These are phyloP conservation scores for Mycena venus DNA, from an alignment of 768 basidiomycete species.

Conservation along the genomic window DNA sequence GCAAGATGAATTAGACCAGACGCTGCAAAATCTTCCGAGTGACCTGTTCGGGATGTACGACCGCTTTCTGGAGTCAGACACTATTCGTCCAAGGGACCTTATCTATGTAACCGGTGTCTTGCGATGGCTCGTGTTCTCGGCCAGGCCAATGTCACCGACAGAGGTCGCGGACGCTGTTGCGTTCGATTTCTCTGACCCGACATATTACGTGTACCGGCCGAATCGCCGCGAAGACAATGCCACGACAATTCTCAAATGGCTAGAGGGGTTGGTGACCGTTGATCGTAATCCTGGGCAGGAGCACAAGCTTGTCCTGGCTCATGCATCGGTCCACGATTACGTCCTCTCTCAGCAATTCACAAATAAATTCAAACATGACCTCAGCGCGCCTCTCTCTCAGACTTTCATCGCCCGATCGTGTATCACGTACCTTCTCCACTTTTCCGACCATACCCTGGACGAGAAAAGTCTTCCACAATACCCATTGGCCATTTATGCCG, in stretches of 20 bases:
- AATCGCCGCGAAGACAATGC: neutral
- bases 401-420: slow-evolving; percentile 5
- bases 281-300: neutral
- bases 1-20: slow-evolving; percentile 1
- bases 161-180: slow-evolving; percentile 5
- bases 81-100: neutral
- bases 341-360: neutral
- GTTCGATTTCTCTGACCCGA: slow-evolving; percentile 1
- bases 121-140: neutral
- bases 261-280: neutral
- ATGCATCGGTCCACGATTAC: slow-evolving; percentile 17
- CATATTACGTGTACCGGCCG: neutral
- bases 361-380: neutral
- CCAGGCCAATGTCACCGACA: neutral
- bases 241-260: neutral
- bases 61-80: neutral
- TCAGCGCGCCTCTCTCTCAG: neutral
- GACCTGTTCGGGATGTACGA: slow-evolving; percentile 22
- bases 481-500: neutral
- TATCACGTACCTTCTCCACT: slow-evolving; percentile 7
- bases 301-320: neutral
- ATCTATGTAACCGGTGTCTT: neutral
- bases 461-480: neutral
- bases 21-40: slow-evolving; percentile 4
- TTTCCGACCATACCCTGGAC: neutral